A percentile compares a stretch with the other conserved stretches of the same genome.
These are phyloP conservation scores for Auriculariales sp. DNA, from an alignment of 768 basidiomycete genomes.

Conservation along the genomic window DNA sequence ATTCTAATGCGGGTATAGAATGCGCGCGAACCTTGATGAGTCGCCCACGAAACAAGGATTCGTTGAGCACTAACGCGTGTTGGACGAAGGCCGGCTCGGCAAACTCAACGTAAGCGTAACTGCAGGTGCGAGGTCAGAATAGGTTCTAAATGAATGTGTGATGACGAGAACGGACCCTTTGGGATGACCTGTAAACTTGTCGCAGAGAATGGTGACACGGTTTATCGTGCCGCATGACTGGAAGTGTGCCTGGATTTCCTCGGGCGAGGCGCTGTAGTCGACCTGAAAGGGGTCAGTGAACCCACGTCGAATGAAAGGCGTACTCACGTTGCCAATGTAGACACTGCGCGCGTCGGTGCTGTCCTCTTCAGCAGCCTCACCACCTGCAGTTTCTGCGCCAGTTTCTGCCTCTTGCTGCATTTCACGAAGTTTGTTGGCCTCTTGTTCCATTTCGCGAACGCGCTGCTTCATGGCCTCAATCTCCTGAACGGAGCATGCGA, in stretches of 20 bases:
- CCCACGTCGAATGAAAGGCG: background rate
- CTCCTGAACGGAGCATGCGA: constrained; percentile 48
- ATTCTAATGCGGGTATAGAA: background rate
- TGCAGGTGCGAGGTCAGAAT: constrained; percentile 18
- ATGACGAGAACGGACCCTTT: constrained; percentile 57
- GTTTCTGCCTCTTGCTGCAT: constrained; percentile 51
- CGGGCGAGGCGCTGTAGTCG: constrained; percentile 92
- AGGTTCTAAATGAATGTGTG: constrained; percentile 2
- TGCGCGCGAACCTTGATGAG: constrained; percentile 63
- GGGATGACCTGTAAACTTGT: constrained; percentile 98
- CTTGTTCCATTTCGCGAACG: constrained; percentile 86
- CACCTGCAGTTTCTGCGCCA: constrained; percentile 26
- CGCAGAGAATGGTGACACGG: constrained; percentile 95
- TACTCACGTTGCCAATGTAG: constrained; percentile 91
- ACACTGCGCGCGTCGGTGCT: constrained; percentile 75
- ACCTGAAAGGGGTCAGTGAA: constrained; percentile 38
- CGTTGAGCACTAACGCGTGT: constrained; percentile 84
- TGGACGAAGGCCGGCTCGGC: constrained; percentile 85
- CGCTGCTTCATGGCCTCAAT: constrained; percentile 79
- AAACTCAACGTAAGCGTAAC: constrained; percentile 98
- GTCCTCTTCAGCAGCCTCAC: constrained; percentile 70
- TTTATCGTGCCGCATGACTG: constrained; percentile 97
- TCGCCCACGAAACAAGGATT: constrained; percentile 88
- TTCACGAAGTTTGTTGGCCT: constrained; percentile 77
- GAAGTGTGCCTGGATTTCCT: constrained; percentile 96